Conservation (phyloP, 2,329 filamentous ascomycete species). For the Pseudocercospora macadamiae region DNA sequence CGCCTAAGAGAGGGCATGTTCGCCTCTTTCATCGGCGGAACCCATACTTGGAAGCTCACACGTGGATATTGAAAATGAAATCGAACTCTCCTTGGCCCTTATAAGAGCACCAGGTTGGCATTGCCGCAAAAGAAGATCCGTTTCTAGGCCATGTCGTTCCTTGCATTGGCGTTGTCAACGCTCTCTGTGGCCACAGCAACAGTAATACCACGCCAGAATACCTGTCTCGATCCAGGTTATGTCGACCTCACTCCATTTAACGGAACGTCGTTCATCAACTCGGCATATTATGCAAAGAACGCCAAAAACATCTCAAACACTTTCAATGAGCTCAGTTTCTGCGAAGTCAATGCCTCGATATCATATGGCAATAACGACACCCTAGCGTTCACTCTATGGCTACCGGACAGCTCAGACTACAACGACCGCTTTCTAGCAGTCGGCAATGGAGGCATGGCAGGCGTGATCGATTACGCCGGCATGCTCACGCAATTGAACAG, state of each 20-base stretch:
- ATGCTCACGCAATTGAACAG: slow-evolving; percentile 33
- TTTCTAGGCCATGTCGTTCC: too few species aligned
- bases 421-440: slow-evolving; percentile 34
- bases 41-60: too few species aligned
- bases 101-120: too few species aligned
- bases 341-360: slow-evolving; percentile 30
- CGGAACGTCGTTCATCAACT: slow-evolving; percentile 25
- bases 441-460: slow-evolving; percentile 36
- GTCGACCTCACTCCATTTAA: slow-evolving; percentile 14
- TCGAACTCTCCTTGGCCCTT: too few species aligned
- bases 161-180: too few species aligned
- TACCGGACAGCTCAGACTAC: slow-evolving; percentile 29
- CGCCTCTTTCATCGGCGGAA: too few species aligned
- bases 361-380: slow-evolving; percentile 30
- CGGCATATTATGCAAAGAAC: slow-evolving; percentile 23
- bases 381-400: slow-evolving; percentile 31
- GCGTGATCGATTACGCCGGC: slow-evolving; percentile 27
- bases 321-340: slow-evolving; percentile 29
- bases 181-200: too few species aligned
- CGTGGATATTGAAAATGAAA: too few species aligned
- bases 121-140: too few species aligned
- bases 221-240: background rate
- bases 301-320: slow-evolving; percentile 24
- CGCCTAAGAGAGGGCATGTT: too few species aligned
- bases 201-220: background rate